Conservation (phyloP, 2,329 filamentous ascomycete species). For the Arthrinium phaeospermum region DNA sequence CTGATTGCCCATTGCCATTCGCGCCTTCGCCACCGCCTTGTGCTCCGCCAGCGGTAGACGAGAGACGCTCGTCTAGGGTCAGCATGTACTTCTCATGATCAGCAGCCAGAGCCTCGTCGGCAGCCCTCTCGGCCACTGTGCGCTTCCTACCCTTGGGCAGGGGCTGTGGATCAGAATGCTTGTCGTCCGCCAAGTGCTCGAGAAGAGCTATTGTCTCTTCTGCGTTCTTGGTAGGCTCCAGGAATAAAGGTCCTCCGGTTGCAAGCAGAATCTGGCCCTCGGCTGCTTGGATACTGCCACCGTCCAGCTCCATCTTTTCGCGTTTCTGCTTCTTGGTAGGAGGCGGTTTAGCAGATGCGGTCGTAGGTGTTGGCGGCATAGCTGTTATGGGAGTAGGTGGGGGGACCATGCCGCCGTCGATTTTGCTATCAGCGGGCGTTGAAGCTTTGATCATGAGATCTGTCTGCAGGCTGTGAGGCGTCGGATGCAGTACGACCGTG, state of each 20-base stretch:
- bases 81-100: constrained; percentile 93
- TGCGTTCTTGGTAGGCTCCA: constrained; percentile 75
- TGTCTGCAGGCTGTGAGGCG: constrained; percentile 72
- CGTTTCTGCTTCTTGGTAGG: constrained; percentile 72
- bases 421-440: constrained; percentile 62
- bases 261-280: constrained; percentile 78
- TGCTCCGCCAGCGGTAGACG: constrained; percentile 62
- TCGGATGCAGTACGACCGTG: constrained; percentile 86
- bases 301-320: constrained; percentile 77
- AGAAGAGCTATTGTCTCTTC: constrained; percentile 76
- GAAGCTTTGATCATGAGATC: constrained; percentile 79
- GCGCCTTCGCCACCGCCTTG: constrained; percentile 63
- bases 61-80: constrained; percentile 82
- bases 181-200: constrained; percentile 74
- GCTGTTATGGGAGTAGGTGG: constrained; percentile 66
- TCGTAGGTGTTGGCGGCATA: constrained; percentile 41
- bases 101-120: constrained; percentile 89
- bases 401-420: constrained; percentile 53
- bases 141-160: constrained; percentile 89
- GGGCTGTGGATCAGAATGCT: constrained; percentile 78
- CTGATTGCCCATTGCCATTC: constrained; percentile 76
- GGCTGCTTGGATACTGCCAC: constrained; percentile 72
- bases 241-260: constrained; percentile 74
- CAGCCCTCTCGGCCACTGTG: constrained; percentile 91
- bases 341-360: constrained; percentile 62